Percentiles rank a stretch among this genome's conserved stretches.
Conservation (phyloP, 129 eudicot species). For the Lactuca sativa region DNA sequence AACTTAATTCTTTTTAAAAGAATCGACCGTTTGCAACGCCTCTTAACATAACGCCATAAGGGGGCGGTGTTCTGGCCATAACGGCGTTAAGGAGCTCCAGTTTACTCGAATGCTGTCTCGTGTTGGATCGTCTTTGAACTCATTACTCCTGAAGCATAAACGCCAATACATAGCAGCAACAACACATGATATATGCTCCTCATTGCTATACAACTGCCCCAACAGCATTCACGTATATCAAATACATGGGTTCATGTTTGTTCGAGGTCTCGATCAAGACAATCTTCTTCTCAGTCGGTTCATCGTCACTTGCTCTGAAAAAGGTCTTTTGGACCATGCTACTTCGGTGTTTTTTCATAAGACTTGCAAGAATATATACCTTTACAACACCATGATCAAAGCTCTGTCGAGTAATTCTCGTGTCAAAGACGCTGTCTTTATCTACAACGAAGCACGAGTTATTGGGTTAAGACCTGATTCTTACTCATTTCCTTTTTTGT, state of each 20-base stretch:
- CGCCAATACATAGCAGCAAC: constrained; percentile 10
- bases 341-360: constrained; percentile 34
- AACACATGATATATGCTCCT: background rate
- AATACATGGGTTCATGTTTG: constrained; percentile 40
- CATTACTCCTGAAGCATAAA: background rate
- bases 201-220: constrained; percentile 28
- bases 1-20: too few species aligned
- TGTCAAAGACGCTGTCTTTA: constrained; percentile 31
- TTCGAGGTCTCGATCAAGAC: constrained; percentile 39
- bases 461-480: constrained; percentile 43
- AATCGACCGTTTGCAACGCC: too few species aligned
- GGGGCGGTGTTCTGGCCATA: too few species aligned
- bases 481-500: constrained; percentile 44
- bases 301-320: constrained; percentile 39
- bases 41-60: too few species aligned
- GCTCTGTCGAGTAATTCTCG: constrained; percentile 8
- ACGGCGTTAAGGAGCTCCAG: background rate
- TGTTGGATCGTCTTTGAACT: constrained; percentile 6
- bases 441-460: constrained; percentile 33
- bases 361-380: constrained; percentile 20
- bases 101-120: constrained; percentile 11
- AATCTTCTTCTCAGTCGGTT: constrained; percentile 32
- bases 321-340: constrained; percentile 34
- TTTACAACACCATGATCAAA: constrained; percentile 60
- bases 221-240: constrained; percentile 34